Percentiles rank a stretch among this genome's conserved stretches.
phyloP scores from a whole-genome alignment of 1,139 yeast species.

The Suzukiozyma palmioleophila region DNA sequence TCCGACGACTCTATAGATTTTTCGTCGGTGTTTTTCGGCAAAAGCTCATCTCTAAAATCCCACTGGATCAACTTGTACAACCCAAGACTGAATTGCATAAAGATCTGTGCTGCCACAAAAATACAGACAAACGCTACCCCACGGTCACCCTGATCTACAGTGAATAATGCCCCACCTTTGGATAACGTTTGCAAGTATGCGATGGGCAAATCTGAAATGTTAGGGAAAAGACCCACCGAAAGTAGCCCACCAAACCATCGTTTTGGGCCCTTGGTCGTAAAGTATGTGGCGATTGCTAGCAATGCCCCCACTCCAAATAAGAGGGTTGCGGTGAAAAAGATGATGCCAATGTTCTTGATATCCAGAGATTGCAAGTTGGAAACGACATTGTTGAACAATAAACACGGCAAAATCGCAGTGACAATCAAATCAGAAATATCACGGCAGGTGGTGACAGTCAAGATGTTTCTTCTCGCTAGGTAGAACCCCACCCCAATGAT shows the following conservation, averaged over 20 bases:
- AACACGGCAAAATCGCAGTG: slow-evolving; percentile 70
- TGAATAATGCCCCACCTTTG: slow-evolving; percentile 55
- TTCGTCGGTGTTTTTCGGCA: slow-evolving; percentile 2
- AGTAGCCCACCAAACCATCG: slow-evolving; percentile 78
- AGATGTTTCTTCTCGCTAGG: slow-evolving; percentile 61
- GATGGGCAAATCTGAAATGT: slow-evolving; percentile 81
- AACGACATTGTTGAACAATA: slow-evolving; percentile 75
- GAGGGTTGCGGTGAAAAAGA: slow-evolving; percentile 51
- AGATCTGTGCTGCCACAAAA: slow-evolving; percentile 65
- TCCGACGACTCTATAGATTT: background rate
- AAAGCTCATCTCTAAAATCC: slow-evolving; percentile 50
- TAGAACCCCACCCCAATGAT: slow-evolving; percentile 67
- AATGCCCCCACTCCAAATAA: slow-evolving; percentile 37
- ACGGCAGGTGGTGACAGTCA: slow-evolving; percentile 69
- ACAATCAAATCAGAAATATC: slow-evolving; percentile 72
- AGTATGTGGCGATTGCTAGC: slow-evolving; percentile 29
- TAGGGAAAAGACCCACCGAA: slow-evolving; percentile 60
- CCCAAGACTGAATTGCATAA: slow-evolving; percentile 74
- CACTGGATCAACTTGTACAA: slow-evolving; percentile 64
- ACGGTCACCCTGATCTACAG: slow-evolving; percentile 54
- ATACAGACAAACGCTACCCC: slow-evolving; percentile 89
- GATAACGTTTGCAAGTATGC: slow-evolving; percentile 83
- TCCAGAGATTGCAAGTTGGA: slow-evolving; percentile 64
- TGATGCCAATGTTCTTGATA: slow-evolving; percentile 70
- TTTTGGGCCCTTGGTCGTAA: slow-evolving; percentile 53